A percentile compares a stretch with the other conserved stretches of the same genome.
phyloP scores from a whole-genome alignment of 2,329 filamentous ascomycete genomes.

The Epicoccum sorghinum region DNA sequence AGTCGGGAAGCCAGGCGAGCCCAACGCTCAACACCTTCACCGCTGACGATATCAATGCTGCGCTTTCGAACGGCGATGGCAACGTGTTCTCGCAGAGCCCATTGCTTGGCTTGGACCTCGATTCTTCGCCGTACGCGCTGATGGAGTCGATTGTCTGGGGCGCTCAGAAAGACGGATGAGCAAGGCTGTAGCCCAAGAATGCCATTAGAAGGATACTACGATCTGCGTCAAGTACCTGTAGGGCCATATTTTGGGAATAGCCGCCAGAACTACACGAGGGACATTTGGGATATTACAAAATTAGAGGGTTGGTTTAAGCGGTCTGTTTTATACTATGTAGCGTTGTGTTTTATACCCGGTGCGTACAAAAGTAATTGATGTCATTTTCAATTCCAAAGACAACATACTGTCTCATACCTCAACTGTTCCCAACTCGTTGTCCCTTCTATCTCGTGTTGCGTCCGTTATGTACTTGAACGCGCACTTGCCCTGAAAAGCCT shows the following conservation, averaged over 20 bases:
- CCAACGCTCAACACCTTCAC: constrained; percentile 42
- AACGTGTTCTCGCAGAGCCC: constrained; percentile 42
- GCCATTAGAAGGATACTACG: background rate
- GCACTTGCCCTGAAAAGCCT: no score
- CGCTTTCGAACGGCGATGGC: constrained; percentile 39
- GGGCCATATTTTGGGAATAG: background rate
- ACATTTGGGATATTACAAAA: no score
- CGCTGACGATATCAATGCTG: constrained; percentile 46
- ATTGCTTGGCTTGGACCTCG: constrained; percentile 47
- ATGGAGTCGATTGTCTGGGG: constrained; percentile 58
- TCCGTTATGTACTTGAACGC: no score
- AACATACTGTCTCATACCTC: background rate
- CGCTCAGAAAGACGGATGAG: constrained; percentile 40
- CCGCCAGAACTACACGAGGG: no score
- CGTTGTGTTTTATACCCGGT: constrained; percentile 9
- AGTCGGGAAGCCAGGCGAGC: constrained; percentile 19
- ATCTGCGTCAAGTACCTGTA: background rate
- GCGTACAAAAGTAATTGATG: constrained; percentile 3
- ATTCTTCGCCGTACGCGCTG: constrained; percentile 55
- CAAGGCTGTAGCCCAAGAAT: no score
- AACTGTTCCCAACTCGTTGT: no score
- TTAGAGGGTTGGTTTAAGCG: background rate
- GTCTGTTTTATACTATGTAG: background rate
- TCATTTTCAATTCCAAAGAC: background rate
- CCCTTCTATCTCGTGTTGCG: no score